Conservation (phyloP, 345 rosid species). For the Citrus sinensis region DNA sequence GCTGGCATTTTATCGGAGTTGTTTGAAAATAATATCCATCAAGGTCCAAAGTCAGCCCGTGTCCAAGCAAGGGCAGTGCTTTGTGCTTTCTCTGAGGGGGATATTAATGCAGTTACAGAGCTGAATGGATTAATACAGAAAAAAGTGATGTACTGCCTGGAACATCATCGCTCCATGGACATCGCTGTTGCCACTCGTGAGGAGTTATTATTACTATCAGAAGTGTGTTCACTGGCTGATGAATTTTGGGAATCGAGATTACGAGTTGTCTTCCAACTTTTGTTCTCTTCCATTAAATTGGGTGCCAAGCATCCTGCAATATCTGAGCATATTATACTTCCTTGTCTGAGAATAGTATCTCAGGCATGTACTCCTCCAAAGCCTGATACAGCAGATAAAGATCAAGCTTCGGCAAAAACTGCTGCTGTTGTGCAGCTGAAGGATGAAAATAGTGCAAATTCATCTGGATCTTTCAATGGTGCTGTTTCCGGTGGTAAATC, state of each 20-base stretch:
- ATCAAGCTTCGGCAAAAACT: constrained; percentile 51
- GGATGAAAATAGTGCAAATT: constrained; percentile 55
- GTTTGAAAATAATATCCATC: constrained; percentile 97
- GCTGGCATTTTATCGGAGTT: constrained; percentile 86
- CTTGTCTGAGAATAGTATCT: constrained; percentile 90
- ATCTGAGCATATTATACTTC: constrained; percentile 96
- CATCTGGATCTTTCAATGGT: constrained; percentile 41
- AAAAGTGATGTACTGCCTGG: constrained; percentile 97
- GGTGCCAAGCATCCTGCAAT: constrained; percentile 99
- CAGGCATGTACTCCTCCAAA: constrained; percentile 98
- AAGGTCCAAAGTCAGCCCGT: constrained; percentile 90
- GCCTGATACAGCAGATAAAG: constrained; percentile 85
- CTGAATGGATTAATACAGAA: constrained; percentile 85
- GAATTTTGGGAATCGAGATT: constrained; percentile 97
- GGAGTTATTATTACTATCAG: constrained; percentile 90
- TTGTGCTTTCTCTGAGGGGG: constrained; percentile 92
- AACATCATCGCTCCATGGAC: constrained; percentile 99
- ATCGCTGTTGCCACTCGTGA: constrained; percentile 89
- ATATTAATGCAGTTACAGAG: constrained; percentile 75
- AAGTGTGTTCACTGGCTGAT: constrained; percentile 92
- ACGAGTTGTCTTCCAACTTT: constrained; percentile 87
- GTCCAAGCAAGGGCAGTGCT: constrained; percentile 93
- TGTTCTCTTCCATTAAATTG: constrained; percentile 91
- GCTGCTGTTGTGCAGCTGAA: constrained; percentile 43
- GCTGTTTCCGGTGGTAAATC: constrained; percentile 34